These are phyloP conservation scores for Populus tremula DNA, from an alignment of 345 rosid genomes.

Conservation along the genomic window DNA sequence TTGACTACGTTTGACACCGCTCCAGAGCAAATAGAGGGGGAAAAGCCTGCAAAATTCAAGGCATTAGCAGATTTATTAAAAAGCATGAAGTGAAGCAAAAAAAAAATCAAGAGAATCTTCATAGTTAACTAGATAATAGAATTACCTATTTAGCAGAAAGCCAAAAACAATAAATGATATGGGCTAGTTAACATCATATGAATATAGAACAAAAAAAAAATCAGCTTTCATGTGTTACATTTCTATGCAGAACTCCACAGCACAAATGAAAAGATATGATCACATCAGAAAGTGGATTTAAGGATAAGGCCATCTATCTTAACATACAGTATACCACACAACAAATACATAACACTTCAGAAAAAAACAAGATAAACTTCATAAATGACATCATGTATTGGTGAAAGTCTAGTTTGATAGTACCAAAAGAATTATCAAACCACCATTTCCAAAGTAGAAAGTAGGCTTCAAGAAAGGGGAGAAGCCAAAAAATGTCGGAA, in stretches of 20 bases:
- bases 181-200: background rate
- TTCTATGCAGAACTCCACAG: background rate
- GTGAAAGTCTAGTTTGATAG: background rate
- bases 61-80: background rate
- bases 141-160: background rate
- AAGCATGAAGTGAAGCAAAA: background rate
- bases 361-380: background rate
- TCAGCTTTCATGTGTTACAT: background rate
- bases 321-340: background rate
- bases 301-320: background rate
- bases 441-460: background rate
- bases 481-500: background rate
- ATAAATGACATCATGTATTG: background rate
- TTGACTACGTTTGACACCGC: conserved; percentile 81
- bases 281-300: background rate
- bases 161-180: background rate
- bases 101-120: background rate
- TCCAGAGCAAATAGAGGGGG: conserved; percentile 80
- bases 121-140: background rate
- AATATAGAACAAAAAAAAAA: background rate
- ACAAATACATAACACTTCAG: background rate
- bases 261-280: background rate
- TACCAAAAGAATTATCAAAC: background rate
- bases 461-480: background rate
- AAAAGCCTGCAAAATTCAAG: conserved; percentile 45